A percentile compares a stretch with the other conserved stretches of the same genome.
These are phyloP conservation scores for Colletotrichum aenigma DNA, from an alignment of 2,329 filamentous ascomycete genomes.

Conservation along the genomic window DNA sequence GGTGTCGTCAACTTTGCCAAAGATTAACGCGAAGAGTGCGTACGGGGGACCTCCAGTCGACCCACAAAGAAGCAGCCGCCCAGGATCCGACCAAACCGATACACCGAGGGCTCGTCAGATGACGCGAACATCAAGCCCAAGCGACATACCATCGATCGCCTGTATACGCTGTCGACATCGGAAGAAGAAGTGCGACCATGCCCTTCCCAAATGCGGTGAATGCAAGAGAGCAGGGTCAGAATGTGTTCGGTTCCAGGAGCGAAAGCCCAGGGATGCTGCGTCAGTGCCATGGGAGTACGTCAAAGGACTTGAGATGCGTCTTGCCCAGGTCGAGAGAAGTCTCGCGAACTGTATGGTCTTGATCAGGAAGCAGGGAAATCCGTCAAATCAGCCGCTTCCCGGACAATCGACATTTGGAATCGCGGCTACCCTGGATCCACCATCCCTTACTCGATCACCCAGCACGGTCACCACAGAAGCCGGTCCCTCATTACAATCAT, in stretches of 20 bases:
- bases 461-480: background rate
- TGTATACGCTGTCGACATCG: background rate
- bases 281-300: constrained; percentile 5
- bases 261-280: background rate
- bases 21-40: background rate
- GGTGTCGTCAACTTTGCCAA: background rate
- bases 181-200: constrained; percentile 7
- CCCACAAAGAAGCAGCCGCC: background rate
- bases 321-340: background rate
- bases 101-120: background rate
- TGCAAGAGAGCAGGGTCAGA: background rate
- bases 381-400: background rate
- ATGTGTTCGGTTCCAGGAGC: background rate
- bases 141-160: background rate
- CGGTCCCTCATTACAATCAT: background rate
- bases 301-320: background rate
- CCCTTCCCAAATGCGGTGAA: background rate
- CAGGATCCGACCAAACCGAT: background rate
- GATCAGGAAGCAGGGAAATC: background rate
- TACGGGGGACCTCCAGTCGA: background rate
- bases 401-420: background rate
- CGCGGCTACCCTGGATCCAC: background rate
- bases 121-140: background rate
- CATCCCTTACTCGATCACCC: background rate
- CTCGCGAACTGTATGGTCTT: background rate